These are phyloP conservation scores for Ceratorhiza oryzae-sativae DNA, from an alignment of 1,284 basidiomycete genomes.

Conservation along the genomic window DNA sequence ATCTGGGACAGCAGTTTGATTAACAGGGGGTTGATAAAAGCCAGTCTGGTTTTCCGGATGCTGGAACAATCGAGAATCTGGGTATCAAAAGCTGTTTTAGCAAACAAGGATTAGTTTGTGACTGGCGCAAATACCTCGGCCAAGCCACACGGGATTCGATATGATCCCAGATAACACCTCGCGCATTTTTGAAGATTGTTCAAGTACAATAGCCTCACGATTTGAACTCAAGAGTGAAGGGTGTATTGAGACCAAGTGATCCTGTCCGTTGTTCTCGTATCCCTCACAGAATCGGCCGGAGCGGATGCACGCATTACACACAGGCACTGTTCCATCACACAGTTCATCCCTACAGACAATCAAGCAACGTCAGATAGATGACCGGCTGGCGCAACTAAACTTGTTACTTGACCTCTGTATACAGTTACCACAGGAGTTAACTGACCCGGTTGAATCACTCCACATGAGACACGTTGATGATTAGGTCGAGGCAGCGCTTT, in stretches of 20 bases:
- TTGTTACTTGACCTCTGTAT: not conserved
- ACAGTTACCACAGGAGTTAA: not conserved
- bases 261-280: not conserved
- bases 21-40: too few species aligned
- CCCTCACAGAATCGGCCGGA: slow-evolving; percentile 4
- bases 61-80: not conserved
- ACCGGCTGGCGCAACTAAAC: too few species aligned
- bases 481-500: too few species aligned
- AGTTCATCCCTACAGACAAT: not conserved
- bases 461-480: not conserved
- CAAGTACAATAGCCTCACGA: too few species aligned
- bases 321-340: slow-evolving; percentile 16
- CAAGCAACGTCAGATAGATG: too few species aligned
- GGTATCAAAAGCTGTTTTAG: too few species aligned
- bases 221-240: too few species aligned
- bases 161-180: not conserved
- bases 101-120: too few species aligned
- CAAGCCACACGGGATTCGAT: slow-evolving; percentile 9
- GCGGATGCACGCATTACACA: slow-evolving; percentile 17
- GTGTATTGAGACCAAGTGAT: not conserved
- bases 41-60: too few species aligned
- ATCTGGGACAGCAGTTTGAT: too few species aligned
- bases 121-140: too few species aligned
- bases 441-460: not conserved
- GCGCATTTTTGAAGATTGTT: not conserved